A percentile compares a stretch with the other conserved stretches of the same genome.
Conservation (phyloP, 306 rosid species). For the Prunus padus region DNA sequence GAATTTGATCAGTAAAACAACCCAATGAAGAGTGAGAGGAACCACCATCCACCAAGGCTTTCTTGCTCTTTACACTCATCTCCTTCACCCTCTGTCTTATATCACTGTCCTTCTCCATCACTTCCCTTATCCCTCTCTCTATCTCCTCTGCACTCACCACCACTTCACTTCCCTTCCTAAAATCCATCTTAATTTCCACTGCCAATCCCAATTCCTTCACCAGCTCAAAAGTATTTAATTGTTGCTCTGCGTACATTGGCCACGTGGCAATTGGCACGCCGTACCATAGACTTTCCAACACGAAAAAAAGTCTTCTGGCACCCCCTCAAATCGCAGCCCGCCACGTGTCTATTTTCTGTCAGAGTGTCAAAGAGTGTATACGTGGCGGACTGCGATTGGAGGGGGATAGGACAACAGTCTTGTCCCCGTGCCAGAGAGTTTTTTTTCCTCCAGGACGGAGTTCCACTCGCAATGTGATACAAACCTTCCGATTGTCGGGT, state of each 20-base stretch:
- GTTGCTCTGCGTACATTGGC: slow-evolving; percentile 32
- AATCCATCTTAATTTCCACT: slow-evolving; percentile 9
- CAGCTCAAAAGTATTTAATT: slow-evolving; percentile 15
- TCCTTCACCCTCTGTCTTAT: slow-evolving; percentile 11
- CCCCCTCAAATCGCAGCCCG: too few species aligned
- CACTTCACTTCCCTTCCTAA: not conserved
- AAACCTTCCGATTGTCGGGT: slow-evolving; percentile 22
- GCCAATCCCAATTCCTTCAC: slow-evolving; percentile 22
- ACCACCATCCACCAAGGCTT: slow-evolving; percentile 19
- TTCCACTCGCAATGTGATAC: slow-evolving; percentile 38
- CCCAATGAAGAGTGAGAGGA: slow-evolving; percentile 11
- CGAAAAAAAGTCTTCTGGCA: too few species aligned
- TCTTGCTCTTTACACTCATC: slow-evolving; percentile 10
- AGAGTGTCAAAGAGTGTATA: too few species aligned
- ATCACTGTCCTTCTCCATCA: slow-evolving; percentile 8
- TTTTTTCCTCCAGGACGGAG: slow-evolving; percentile 20
- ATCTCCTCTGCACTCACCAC: slow-evolving; percentile 7
- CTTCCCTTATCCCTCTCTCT: slow-evolving; percentile 12
- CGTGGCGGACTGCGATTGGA: too few species aligned
- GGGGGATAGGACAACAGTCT: too few species aligned
- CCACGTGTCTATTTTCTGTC: too few species aligned
- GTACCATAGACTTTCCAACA: slow-evolving; percentile 25
- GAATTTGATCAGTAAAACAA: not conserved
- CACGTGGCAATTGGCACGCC: slow-evolving; percentile 32
- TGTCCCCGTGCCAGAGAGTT: too few species aligned